Evolutionary conservation across 176 grass and related monocot species (phyloP).

Genomic region (Echinochloa phyllopogon): DNA sequence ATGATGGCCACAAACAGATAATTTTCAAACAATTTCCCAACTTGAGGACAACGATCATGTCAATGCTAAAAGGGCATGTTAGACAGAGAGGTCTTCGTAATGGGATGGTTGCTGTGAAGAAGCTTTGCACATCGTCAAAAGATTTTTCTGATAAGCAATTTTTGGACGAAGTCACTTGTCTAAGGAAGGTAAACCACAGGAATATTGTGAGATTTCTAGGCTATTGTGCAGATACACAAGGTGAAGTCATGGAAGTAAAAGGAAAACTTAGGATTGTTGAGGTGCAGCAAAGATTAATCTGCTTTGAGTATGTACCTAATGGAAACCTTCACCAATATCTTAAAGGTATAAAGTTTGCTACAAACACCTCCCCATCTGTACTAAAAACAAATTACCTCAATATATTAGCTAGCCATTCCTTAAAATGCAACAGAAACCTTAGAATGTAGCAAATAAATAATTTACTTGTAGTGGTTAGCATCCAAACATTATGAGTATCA

Average conservation of each 20-base stretch:
- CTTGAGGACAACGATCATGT: background rate
- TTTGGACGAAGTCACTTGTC: background rate
- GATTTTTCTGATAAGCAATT: background rate
- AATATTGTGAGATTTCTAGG: slow-evolving; percentile 19
- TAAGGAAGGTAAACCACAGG: background rate
- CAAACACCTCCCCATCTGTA: too few relatives aligned
- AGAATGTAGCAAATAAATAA: background rate
- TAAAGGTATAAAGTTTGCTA: background rate
- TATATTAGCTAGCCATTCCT: background rate
- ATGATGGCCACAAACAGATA: too few relatives aligned
- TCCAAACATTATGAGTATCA: background rate
- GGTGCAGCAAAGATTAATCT: background rate
- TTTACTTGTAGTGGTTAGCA: background rate
- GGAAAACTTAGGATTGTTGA: background rate
- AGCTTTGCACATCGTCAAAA: background rate
- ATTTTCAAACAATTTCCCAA: too few relatives aligned
- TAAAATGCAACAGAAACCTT: background rate
- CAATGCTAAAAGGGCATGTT: background rate
- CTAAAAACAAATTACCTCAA: background rate
- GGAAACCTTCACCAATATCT: background rate
- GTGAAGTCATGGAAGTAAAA: background rate
- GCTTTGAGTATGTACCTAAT: slow-evolving; percentile 24
- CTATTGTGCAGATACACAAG: background rate
- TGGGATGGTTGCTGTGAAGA: slow-evolving; percentile 3
- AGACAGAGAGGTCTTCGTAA: background rate